Evolutionary conservation across 2,329 filamentous ascomycete species (phyloP).

Genomic region (Diaporthe vaccinii): DNA sequence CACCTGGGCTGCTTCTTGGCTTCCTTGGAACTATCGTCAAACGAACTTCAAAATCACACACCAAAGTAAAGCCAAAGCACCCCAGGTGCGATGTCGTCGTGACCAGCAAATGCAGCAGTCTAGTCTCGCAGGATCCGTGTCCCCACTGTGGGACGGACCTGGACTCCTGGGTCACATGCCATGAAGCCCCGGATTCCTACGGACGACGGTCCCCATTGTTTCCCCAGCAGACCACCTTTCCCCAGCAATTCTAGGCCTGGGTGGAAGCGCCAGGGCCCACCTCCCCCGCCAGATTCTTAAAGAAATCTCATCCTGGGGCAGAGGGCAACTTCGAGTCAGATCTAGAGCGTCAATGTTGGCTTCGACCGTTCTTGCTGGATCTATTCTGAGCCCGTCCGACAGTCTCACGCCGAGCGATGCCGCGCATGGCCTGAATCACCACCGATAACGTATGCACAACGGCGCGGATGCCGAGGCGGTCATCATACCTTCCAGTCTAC

Average conservation of each 20-base stretch:
- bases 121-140: not conserved
- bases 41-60: not conserved
- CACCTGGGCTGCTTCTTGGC: slow-evolving; percentile 15
- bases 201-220: not conserved
- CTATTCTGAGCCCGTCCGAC: too few species aligned
- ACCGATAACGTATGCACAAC: not conserved
- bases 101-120: too few species aligned
- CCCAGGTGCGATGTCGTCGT: not conserved
- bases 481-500: not conserved
- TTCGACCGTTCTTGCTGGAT: not conserved
- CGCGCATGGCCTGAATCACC: too few species aligned
- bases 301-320: slow-evolving; percentile 2
- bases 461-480: not conserved
- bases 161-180: not conserved
- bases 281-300: slow-evolving; percentile 4
- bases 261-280: slow-evolving; percentile 9
- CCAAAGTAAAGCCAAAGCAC: not conserved
- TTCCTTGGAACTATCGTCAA: not conserved
- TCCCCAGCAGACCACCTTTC: slow-evolving; percentile 18
- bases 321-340: not conserved
- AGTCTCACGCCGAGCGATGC: too few species aligned
- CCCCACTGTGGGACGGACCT: not conserved
- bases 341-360: not conserved
- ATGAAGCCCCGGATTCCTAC: not conserved
- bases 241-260: slow-evolving; percentile 21